Conservation (phyloP, 2,329 filamentous ascomycete species). For the Fusarium buxicola region DNA sequence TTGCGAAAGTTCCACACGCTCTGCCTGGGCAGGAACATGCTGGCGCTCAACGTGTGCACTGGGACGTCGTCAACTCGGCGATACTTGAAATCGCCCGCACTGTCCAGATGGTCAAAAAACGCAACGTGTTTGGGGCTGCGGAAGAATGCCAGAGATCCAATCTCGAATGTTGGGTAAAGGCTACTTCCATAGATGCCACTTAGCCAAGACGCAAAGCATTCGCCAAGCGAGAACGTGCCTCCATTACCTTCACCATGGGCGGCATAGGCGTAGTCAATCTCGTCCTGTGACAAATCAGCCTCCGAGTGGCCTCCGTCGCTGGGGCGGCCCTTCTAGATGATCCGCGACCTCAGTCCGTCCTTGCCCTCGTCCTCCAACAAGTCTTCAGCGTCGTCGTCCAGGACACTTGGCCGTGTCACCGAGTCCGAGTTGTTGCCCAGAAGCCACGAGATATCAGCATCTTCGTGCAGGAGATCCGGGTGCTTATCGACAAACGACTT, state of each 20-base stretch:
- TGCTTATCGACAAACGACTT: constrained; percentile 59
- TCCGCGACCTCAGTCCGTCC: constrained; percentile 28
- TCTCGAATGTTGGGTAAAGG: constrained; percentile 66
- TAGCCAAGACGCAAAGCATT: constrained; percentile 49
- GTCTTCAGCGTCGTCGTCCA: constrained; percentile 13
- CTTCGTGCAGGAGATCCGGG: constrained; percentile 57
- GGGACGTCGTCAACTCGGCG: constrained; percentile 61
- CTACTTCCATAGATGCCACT: constrained; percentile 60
- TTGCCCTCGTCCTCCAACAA: constrained; percentile 18
- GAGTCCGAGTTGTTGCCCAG: constrained; percentile 41
- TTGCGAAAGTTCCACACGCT: constrained; percentile 63
- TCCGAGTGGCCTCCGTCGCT: constrained; percentile 21
- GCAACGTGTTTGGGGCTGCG: constrained; percentile 58
- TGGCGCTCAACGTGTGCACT: constrained; percentile 65
- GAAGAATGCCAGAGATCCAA: constrained; percentile 64
- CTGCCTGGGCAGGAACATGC: constrained; percentile 63
- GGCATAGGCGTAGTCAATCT: constrained; percentile 15
- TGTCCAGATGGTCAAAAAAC: constrained; percentile 64
- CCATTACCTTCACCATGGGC: constrained; percentile 29
- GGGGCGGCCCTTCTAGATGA: constrained; percentile 40
- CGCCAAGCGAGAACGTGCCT: constrained; percentile 40
- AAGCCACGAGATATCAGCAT: constrained; percentile 63
- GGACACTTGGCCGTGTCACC: not conserved
- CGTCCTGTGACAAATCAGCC: constrained; percentile 33
- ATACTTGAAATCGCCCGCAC: constrained; percentile 60